Conservation (phyloP, 306 rosid species). For the Cucurbita maxima region DNA sequence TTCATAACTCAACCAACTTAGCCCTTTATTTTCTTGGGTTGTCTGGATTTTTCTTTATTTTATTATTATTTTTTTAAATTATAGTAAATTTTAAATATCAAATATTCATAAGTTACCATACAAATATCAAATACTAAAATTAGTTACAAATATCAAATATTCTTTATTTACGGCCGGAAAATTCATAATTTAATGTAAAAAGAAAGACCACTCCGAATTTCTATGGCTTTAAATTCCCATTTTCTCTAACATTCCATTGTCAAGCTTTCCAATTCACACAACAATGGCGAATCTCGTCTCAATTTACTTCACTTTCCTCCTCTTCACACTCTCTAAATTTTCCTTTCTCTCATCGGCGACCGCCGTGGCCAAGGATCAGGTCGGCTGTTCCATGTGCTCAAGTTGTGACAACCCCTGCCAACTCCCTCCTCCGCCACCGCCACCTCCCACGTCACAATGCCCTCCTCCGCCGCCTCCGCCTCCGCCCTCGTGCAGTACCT, state of each 20-base stretch:
- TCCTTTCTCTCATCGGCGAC: not conserved
- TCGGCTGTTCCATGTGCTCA: slow-evolving; percentile 36
- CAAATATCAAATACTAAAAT: too few relatives aligned
- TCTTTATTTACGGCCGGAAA: too few relatives aligned
- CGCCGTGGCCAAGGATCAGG: slow-evolving; percentile 21
- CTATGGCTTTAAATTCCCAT: not conserved
- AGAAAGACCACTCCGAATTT: not conserved
- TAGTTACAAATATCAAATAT: too few relatives aligned
- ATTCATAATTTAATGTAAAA: too few relatives aligned
- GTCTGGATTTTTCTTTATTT: too few relatives aligned
- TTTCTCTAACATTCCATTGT: not conserved
- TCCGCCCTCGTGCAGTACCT: slow-evolving; percentile 8
- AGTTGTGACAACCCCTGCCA: slow-evolving; percentile 48
- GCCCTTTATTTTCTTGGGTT: too few relatives aligned
- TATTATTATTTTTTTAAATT: too few relatives aligned
- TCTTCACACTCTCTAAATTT: not conserved
- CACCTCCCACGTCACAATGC: not conserved
- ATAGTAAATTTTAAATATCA: too few relatives aligned
- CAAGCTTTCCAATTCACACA: not conserved
- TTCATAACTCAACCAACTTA: too few relatives aligned
- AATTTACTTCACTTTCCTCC: not conserved
- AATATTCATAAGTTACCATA: too few relatives aligned
- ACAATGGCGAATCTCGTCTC: slow-evolving; percentile 1
- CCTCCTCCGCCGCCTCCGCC: slow-evolving; percentile 13
- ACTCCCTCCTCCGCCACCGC: slow-evolving; percentile 16